Evolutionary conservation across 75 land plant genomes (phyloP).

Genomic region (Picea glauca): DNA sequence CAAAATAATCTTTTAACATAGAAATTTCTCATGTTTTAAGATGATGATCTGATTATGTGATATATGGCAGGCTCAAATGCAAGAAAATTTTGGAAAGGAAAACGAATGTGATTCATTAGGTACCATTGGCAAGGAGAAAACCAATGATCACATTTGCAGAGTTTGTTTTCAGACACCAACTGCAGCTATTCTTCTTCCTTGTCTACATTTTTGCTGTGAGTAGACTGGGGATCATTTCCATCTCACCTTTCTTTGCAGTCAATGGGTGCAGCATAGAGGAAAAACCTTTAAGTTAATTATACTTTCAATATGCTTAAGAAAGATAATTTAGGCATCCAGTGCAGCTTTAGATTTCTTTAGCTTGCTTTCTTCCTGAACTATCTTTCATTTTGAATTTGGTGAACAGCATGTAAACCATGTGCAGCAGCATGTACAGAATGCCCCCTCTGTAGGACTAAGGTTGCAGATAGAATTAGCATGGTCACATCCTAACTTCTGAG

Average conservation of each 20-base stretch:
- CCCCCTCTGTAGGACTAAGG: constrained; percentile 66
- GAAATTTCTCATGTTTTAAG: no score
- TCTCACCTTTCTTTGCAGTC: background rate
- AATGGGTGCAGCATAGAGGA: background rate
- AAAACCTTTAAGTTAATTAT: background rate
- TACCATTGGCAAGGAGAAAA: constrained; percentile 25
- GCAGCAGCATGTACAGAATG: constrained; percentile 78
- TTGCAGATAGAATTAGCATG: constrained; percentile 60
- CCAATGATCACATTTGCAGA: constrained; percentile 63
- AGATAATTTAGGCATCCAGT: background rate
- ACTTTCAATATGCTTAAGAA: background rate
- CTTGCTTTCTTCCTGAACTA: background rate
- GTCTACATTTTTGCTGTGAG: constrained; percentile 87
- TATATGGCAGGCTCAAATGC: constrained; percentile 45
- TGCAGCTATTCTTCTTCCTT: constrained; percentile 77
- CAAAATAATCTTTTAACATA: no score
- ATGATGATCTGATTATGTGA: background rate
- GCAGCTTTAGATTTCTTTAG: background rate
- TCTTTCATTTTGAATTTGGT: constrained; percentile 3
- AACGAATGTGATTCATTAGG: constrained; percentile 15
- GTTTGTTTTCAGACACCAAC: constrained; percentile 71
- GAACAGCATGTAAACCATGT: constrained; percentile 71
- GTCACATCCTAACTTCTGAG: constrained; percentile 36
- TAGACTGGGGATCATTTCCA: background rate
- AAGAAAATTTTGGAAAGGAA: constrained; percentile 54